Evolutionary conservation across 805 yeast species (phyloP), one percentile per base, ranked within the genome.

Genomic region (Lipomyces mesembrius): DNA sequence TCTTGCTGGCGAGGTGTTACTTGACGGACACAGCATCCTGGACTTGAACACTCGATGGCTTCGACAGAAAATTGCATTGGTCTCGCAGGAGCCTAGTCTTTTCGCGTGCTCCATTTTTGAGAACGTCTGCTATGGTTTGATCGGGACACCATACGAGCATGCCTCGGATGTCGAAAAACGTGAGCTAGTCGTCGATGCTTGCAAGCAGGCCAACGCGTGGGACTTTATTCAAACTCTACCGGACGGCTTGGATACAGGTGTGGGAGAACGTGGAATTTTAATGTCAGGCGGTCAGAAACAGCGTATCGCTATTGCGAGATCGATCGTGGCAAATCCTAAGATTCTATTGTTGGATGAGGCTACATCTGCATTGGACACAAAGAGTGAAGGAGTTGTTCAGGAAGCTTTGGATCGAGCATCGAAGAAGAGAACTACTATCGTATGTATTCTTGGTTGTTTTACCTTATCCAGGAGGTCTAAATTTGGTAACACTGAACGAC

Each of bases 41-140:
- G 84, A 86, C 60, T 86, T 92, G 53, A 90, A 90, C 65, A 75
- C 93, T 51, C 90, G 88, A 65, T 87, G 93, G 66, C 82, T 94
- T 60, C 85, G 99, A 73, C 84, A 79, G 68, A 83, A 85, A 56
- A 85, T 94, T 65, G 97, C 97, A 57, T 91, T 92, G 46, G 99
- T 94, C 4, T 97, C 97, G 4, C 99, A 94, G 78, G 98, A 94
- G 72, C 96, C 98, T 0, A 97, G 97, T 3, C 80, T 94, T 56
- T 94, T 94, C 80, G 91, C 93, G 74, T 97, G 91, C 66, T 83
- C 96, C 0, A 91, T 94, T 58, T 78, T 86, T 75, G 96, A 92
- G 73, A 92, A 92, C 73, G 85, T 92, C 57, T 82, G 91, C 66
- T 91, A 89, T 78, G 97, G 97, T 37, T 79, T 91, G 58, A 67